Base-by-base conservation (phyloP, 2,329 filamentous ascomycete species). In the Macrophomina tecta region DNA sequence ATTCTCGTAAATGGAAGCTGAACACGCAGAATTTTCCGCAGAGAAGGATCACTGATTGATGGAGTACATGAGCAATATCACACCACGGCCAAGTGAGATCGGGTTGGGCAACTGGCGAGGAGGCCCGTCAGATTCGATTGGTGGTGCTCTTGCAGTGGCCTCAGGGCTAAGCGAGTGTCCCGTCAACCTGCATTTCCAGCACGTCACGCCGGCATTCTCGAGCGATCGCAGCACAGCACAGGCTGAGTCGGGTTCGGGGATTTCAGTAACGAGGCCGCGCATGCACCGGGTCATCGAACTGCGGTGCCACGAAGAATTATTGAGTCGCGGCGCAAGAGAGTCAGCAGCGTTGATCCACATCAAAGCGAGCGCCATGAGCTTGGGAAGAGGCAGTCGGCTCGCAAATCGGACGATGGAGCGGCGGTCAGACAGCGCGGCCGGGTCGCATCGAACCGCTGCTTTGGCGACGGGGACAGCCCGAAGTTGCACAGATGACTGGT, bases 331-430 rank as follows among this genome's bases (percentile, higher is more conserved):
- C 2, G 16, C 16, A n/a, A 3, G 28, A 40, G 55, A 49, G 58
- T 62, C 58, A 62, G 58, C 58, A 48, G 58, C 42, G 58, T 34
- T 48, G 58, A 62, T 62, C 58, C 42, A 32, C 58, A 49, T 55
- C 32, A 55, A 40, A 55, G 32, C 52, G 32, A n/a, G 49, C 49
- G 12, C 49, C 30, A 34, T 36, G 52, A 55, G 52, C 52, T 55
- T 55, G 52, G 51, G n/a, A 55, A 28, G 14, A 11, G 42, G 9
- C 11, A n/a, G 38, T 55, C 52, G 58, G 58, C 30, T 49, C 52
- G 58, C 58, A 36, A 62, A 62, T 62, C 58, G 58, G 58, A 49
- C 58, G 58, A 62, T 48, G 45, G 58, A 62, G 58, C 58, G 58
- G 58, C 58, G 58, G 58, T 62, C 58, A 62, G 45, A 62, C 30